phyloP scores from a whole-genome alignment of 257 asterid genomes.

The Solanum raphanifolium region DNA sequence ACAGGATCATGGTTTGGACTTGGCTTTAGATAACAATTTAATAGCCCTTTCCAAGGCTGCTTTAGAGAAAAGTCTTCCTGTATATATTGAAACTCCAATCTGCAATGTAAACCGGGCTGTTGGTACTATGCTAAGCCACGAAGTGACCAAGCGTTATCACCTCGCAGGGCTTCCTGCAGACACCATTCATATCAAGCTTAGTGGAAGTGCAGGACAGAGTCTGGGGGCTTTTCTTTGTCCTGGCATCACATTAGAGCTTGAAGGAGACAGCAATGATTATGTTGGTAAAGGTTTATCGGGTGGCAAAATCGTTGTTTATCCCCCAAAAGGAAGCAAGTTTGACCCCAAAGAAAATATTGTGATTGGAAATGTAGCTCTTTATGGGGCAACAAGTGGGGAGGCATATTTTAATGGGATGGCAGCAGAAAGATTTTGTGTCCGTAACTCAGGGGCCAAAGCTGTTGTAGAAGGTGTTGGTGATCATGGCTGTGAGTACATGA shows the following conservation, averaged over 20 bases:
- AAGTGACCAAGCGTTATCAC: slow-evolving; percentile 76
- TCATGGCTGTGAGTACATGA: slow-evolving; percentile 99
- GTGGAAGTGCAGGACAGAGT: slow-evolving; percentile 98
- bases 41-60: slow-evolving; percentile 64
- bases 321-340: slow-evolving; percentile 78
- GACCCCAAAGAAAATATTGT: slow-evolving; percentile 93
- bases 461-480: slow-evolving; percentile 99
- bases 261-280: slow-evolving; percentile 98
- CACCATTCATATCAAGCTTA: slow-evolving; percentile 79
- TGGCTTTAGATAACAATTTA: slow-evolving; percentile 88
- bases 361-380: slow-evolving; percentile 95
- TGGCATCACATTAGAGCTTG: slow-evolving; percentile 91
- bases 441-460: slow-evolving; percentile 92
- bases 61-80: slow-evolving; percentile 69
- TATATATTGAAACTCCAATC: slow-evolving; percentile 74
- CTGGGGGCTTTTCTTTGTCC: slow-evolving; percentile 97
- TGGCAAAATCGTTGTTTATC: slow-evolving; percentile 82
- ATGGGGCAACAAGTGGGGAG: slow-evolving; percentile 93
- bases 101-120: slow-evolving; percentile 93
- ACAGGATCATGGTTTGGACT: slow-evolving; percentile 92
- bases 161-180: slow-evolving; percentile 73
- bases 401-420: slow-evolving; percentile 99
- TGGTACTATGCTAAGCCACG: slow-evolving; percentile 97
- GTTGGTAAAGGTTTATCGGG: slow-evolving; percentile 99
- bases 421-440: slow-evolving; percentile 95